Conservation (phyloP, 495 filamentous ascomycete genomes). For the Hyaloscypha hepaticicola region DNA sequence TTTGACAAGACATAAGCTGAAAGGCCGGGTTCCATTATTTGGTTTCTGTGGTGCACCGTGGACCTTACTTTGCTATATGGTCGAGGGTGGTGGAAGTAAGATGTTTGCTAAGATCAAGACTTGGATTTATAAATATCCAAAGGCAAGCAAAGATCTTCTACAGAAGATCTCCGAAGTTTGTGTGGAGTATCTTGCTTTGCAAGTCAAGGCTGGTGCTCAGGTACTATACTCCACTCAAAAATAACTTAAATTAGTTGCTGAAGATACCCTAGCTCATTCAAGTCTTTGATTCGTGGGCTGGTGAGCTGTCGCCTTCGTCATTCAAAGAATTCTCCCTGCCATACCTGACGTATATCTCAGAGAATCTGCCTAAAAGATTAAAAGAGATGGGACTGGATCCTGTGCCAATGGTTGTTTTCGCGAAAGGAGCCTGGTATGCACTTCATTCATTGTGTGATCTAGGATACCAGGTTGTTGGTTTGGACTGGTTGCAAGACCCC, state of each 20-base stretch:
- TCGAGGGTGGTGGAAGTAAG: slow-evolving; percentile 93
- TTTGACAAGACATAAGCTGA: slow-evolving; percentile 81
- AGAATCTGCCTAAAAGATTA: slow-evolving; percentile 69
- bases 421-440: slow-evolving; percentile 99
- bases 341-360: slow-evolving; percentile 80
- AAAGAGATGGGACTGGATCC: slow-evolving; percentile 68
- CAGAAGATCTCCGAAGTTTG: slow-evolving; percentile 91
- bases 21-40: slow-evolving; percentile 85
- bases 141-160: slow-evolving; percentile 74
- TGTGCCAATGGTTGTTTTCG: slow-evolving; percentile 98
- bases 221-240: slow-evolving; percentile 35
- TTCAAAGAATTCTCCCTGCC: slow-evolving; percentile 85
- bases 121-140: slow-evolving; percentile 89
- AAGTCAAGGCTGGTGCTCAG: slow-evolving; percentile 89
- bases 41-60: slow-evolving; percentile 98
- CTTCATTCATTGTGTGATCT: slow-evolving; percentile 82
- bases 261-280: slow-evolving; percentile 65
- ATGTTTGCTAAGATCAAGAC: slow-evolving; percentile 88
- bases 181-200: slow-evolving; percentile 88
- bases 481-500: slow-evolving; percentile 94
- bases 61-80: slow-evolving; percentile 98
- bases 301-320: slow-evolving; percentile 78
- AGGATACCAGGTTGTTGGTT: slow-evolving; percentile 87
- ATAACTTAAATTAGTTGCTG: background rate
- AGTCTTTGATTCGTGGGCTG: slow-evolving; percentile 99